A percentile compares a stretch with the other conserved stretches of the same genome.
Conservation (phyloP, 306 rosid genomes). For the Elaeagnus macrophylla region DNA sequence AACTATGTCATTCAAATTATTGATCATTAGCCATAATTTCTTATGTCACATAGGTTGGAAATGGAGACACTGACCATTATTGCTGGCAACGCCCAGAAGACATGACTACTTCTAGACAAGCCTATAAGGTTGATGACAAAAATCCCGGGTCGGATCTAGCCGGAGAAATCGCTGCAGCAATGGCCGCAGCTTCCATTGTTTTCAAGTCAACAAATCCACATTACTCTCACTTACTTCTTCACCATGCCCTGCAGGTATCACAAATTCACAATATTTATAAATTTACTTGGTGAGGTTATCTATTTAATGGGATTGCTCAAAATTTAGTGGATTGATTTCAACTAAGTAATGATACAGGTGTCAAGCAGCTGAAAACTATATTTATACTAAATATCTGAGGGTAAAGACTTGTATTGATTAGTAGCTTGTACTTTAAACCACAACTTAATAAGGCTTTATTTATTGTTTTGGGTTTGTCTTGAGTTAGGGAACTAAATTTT, state of each 20-base stretch:
- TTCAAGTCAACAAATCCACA: conserved; percentile 76
- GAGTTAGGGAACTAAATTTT: not conserved
- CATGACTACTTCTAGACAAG: conserved; percentile 93
- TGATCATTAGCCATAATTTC: not conserved
- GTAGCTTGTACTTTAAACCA: too few relatives aligned
- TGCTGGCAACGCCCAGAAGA: conserved; percentile 99
- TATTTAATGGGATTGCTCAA: conserved; percentile 2
- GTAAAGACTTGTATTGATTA: too few relatives aligned
- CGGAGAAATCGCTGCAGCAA: conserved; percentile 84
- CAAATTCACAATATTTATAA: not conserved
- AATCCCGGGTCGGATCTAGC: conserved; percentile 98
- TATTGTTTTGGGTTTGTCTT: too few relatives aligned
- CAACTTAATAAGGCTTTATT: too few relatives aligned
- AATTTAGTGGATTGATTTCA: too few relatives aligned
- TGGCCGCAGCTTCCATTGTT: conserved; percentile 84
- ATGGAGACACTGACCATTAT: conserved; percentile 95
- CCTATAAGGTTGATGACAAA: conserved; percentile 69
- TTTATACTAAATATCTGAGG: too few relatives aligned
- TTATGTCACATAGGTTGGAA: conserved; percentile 56
- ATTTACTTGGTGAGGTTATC: not conserved
- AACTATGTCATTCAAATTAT: not conserved
- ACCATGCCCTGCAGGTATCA: conserved; percentile 68
- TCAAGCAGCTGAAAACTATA: too few relatives aligned
- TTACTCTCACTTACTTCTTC: conserved; percentile 72
- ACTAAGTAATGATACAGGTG: too few relatives aligned